Evolutionary conservation across 2,329 filamentous ascomycete species (phyloP).

Genomic region (Trichocomaceae sp.): DNA sequence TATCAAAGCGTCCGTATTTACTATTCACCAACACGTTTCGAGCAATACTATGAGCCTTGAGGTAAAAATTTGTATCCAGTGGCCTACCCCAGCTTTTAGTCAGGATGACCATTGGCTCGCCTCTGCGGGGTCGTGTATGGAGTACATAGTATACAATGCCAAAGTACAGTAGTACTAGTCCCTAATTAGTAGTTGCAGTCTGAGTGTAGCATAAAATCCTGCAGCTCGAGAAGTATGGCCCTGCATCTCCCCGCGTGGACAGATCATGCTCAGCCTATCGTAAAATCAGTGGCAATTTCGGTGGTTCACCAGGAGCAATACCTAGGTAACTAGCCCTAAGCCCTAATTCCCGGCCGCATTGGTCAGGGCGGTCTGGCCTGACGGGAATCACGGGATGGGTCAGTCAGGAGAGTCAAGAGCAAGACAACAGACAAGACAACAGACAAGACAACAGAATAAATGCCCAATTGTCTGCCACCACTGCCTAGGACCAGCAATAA

Average conservation of each 20-base stretch:
- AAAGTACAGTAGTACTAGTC: too few relatives aligned
- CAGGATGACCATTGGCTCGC: not conserved
- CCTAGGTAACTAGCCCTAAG: constrained; percentile 5
- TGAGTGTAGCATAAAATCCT: too few relatives aligned
- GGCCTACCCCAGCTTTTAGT: not conserved
- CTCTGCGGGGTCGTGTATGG: not conserved
- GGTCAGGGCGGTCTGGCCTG: too few relatives aligned
- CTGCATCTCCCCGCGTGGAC: not conserved
- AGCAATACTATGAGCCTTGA: too few relatives aligned
- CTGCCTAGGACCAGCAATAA: too few relatives aligned
- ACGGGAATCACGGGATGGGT: too few relatives aligned
- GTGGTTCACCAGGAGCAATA: not conserved
- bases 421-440: not conserved
- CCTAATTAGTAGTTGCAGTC: too few relatives aligned
- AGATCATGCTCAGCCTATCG: too few relatives aligned
- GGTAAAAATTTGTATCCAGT: too few relatives aligned
- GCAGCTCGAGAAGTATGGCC: not conserved
- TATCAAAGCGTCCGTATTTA: too few relatives aligned
- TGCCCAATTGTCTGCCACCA: not conserved
- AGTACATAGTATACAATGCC: too few relatives aligned
- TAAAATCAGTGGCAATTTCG: too few relatives aligned
- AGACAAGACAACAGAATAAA: not conserved
- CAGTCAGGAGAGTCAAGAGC: not conserved
- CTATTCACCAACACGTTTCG: not conserved
- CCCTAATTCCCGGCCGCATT: constrained; percentile 5